These are phyloP conservation scores for Ophiostoma pallidulum DNA, from an alignment of 2,329 filamentous ascomycete genomes.

Conservation along the genomic window DNA sequence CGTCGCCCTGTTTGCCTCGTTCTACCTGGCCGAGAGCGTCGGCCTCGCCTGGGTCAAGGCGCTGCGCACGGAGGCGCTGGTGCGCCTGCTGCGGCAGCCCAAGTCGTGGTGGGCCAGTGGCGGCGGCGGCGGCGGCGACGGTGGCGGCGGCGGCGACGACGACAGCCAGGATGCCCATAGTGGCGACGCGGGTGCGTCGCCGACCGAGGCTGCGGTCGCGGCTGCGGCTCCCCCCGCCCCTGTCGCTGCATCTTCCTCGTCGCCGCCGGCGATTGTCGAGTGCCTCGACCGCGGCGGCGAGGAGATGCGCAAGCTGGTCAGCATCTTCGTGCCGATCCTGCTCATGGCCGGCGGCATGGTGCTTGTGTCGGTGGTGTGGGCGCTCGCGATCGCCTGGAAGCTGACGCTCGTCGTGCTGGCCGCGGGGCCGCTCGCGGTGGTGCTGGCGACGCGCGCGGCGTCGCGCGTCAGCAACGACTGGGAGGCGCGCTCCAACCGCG, in stretches of 20 bases:
- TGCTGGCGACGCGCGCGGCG: slow-evolving; percentile 56
- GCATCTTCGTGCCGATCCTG: slow-evolving; percentile 63
- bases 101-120: slow-evolving; percentile 59
- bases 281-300: slow-evolving; percentile 74
- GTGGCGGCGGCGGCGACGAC: not conserved
- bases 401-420: slow-evolving; percentile 68
- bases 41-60: slow-evolving; percentile 70
- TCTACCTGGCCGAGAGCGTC: slow-evolving; percentile 61
- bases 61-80: slow-evolving; percentile 59
- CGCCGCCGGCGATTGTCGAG: slow-evolving; percentile 51
- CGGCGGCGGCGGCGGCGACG: not conserved
- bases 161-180: too few relatives aligned
- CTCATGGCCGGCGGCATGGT: slow-evolving; percentile 61
- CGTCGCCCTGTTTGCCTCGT: slow-evolving; percentile 52
- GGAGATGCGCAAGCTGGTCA: slow-evolving; percentile 75
- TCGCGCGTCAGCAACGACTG: slow-evolving; percentile 57
- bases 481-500: slow-evolving; percentile 60
- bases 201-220: too few relatives aligned
- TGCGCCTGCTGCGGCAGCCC: slow-evolving; percentile 64
- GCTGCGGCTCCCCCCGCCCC: too few relatives aligned
- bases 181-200: too few relatives aligned
- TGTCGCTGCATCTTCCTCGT: too few relatives aligned
- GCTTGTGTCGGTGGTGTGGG: slow-evolving; percentile 62
- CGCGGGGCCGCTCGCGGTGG: slow-evolving; percentile 59
- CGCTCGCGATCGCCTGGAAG: slow-evolving; percentile 65